phyloP scores from a whole-genome alignment of 78 protist species.

The Creolimax fragrantissima region DNA sequence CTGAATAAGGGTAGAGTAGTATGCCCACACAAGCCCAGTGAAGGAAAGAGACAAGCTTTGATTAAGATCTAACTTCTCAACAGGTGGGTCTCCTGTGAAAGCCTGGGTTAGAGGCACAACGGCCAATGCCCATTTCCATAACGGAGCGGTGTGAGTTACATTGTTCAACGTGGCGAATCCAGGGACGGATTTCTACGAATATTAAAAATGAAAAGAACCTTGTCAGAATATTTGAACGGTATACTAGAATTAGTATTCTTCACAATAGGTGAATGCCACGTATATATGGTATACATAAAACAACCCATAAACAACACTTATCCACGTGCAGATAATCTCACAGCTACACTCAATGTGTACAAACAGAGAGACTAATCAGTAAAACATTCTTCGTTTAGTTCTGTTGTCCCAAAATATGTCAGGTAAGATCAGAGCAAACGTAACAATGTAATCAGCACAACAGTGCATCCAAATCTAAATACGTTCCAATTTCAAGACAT shows the following conservation, averaged over 20 bases:
- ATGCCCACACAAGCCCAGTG: constrained; percentile 51
- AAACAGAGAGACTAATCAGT: no score
- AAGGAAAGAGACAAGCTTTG: not conserved
- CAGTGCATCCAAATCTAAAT: not conserved
- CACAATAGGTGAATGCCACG: not conserved
- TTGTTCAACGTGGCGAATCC: not conserved
- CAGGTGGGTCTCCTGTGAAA: not conserved
- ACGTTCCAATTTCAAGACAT: not conserved
- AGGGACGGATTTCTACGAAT: not conserved
- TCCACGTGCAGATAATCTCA: not conserved
- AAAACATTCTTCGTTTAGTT: no score
- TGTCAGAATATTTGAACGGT: not conserved
- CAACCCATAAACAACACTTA: not conserved
- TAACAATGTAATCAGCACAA: not conserved
- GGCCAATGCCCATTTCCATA: not conserved
- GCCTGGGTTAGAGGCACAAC: constrained; percentile 10
- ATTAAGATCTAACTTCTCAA: constrained; percentile 6
- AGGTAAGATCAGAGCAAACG: not conserved
- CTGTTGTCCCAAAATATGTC: no score
- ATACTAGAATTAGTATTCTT: no score
- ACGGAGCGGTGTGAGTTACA: not conserved
- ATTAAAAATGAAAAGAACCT: not conserved
- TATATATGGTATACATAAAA: not conserved
- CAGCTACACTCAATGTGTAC: not conserved
- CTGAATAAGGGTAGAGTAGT: constrained; percentile 42